Evolutionary conservation across 2,329 filamentous ascomycete genomes (phyloP).

Genomic region (Aureobasidium leucospermi): DNA sequence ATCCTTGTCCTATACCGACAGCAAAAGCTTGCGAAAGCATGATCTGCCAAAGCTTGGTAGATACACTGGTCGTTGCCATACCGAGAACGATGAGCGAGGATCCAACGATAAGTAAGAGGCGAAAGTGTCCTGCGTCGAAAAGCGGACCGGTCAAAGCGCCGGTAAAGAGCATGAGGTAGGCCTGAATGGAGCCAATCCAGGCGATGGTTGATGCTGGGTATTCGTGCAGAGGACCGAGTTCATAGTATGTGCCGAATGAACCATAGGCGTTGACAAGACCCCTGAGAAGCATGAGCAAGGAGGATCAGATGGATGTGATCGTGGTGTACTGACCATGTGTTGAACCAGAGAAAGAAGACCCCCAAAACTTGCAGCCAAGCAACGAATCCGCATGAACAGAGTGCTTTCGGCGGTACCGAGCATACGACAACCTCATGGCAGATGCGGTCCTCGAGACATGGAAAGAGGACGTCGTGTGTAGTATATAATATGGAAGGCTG

Average conservation of each 20-base stretch:
- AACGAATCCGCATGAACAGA: constrained; percentile 28
- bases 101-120: constrained; percentile 35
- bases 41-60: constrained; percentile 18
- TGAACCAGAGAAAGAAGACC: constrained; percentile 43
- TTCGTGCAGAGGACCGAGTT: constrained; percentile 32
- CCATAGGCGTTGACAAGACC: constrained; percentile 48
- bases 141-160: constrained; percentile 44
- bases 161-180: constrained; percentile 38
- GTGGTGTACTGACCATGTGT: constrained; percentile 32
- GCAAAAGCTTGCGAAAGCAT: constrained; percentile 27
- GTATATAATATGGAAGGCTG: too few species aligned
- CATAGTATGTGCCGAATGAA: constrained; percentile 48
- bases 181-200: constrained; percentile 43
- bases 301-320: neutral
- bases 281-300: constrained; percentile 21
- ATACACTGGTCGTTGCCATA: constrained; percentile 17
- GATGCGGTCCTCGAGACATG: too few species aligned
- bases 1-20: constrained; percentile 43
- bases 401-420: too few species aligned
- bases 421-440: too few species aligned
- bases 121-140: constrained; percentile 42
- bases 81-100: constrained; percentile 39
- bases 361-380: constrained; percentile 44
- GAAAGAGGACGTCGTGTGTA: too few species aligned
- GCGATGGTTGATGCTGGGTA: constrained; percentile 38